Evolutionary conservation across 2,329 filamentous ascomycete genomes (phyloP), one percentile per base, ranked within the genome.

Genomic region (Cytospora leucostoma): DNA sequence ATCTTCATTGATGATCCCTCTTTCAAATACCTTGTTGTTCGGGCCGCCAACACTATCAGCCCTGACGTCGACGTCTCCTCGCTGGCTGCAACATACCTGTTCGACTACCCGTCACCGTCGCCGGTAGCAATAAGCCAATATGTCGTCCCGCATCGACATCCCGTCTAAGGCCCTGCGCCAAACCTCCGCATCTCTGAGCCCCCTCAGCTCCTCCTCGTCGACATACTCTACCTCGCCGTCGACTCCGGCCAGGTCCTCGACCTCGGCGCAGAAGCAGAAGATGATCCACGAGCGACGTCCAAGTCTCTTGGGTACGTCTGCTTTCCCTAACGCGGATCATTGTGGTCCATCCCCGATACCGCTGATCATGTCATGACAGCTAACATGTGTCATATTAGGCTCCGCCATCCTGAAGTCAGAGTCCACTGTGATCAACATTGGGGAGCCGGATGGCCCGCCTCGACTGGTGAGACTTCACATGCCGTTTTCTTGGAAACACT

Each of bases 401-500:
- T 84, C 86, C 50, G 88, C 89, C 19, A 81, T 93, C 66, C 86
- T 86, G 52, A 87, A 90, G 74, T 84, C 90, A 69, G 89, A 93
- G 75, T 89, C 89, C 71, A 92, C 88, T n/a, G 89, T 92, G 54
- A 87, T 93, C 74, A 91, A 93, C 73, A 86, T 94, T 68, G 90
- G 88, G 50, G 85, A 90, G 67, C 86, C 87, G 32, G 89, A 92
- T 67, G 88, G 87, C n/a, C 84, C 86, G 67, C 88, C 88, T 67
- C 82, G 89, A 61, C 79, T 93, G 78, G 89, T 92, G 78, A 74
- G 87, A 72, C 34, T 27, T 57, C 52, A 54, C 33, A 11, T 35
- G 21, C 56, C 49, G 13, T 21, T 15, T 33, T n/a, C 13, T 17
- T 15, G 27, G 32, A 15, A 40, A 60, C 37, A 37, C 10, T 37